phyloP scores from a whole-genome alignment of 2,329 filamentous ascomycete genomes.

The Cadophora sp. region DNA sequence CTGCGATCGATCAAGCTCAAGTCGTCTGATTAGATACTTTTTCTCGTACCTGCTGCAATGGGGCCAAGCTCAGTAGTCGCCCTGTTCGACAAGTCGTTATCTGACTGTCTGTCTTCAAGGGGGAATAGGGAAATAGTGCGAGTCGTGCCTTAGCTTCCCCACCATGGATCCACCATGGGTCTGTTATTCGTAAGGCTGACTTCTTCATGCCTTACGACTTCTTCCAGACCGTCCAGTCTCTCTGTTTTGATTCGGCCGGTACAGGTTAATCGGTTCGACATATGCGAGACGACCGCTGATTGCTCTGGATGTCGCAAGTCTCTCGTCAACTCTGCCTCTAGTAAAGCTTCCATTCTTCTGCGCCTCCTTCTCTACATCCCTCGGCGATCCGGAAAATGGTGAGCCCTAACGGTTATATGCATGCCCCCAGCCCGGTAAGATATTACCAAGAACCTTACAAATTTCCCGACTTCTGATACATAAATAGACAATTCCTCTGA shows the following conservation, averaged over 20 bases:
- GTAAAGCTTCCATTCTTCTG: constrained; percentile 8
- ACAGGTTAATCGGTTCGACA: not conserved
- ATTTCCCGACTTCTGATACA: constrained; percentile 15
- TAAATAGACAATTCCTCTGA: constrained; percentile 23
- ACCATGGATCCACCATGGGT: constrained; percentile 5
- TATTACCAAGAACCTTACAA: constrained; percentile 30
- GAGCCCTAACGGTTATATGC: constrained; percentile 13
- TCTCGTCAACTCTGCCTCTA: not conserved
- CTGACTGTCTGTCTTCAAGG: not conserved
- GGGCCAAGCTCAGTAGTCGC: not conserved
- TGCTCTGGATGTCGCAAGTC: not conserved
- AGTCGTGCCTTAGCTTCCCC: not conserved
- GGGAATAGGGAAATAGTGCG: not conserved
- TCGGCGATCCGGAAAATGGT: constrained; percentile 3
- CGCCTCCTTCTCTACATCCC: constrained; percentile 4
- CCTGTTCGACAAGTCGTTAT: not conserved
- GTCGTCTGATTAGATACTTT: constrained; percentile 9
- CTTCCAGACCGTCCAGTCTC: not conserved
- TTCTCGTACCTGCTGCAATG: not conserved
- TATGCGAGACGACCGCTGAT: not conserved
- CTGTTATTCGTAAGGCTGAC: constrained; percentile 29
- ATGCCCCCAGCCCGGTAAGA: constrained; percentile 8
- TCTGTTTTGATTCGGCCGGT: not conserved
- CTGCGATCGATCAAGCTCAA: not conserved
- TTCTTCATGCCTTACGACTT: not conserved